These are phyloP conservation scores for Chamaecyparis obtusa DNA, from an alignment of 75 land plant genomes.

Conservation along the genomic window DNA sequence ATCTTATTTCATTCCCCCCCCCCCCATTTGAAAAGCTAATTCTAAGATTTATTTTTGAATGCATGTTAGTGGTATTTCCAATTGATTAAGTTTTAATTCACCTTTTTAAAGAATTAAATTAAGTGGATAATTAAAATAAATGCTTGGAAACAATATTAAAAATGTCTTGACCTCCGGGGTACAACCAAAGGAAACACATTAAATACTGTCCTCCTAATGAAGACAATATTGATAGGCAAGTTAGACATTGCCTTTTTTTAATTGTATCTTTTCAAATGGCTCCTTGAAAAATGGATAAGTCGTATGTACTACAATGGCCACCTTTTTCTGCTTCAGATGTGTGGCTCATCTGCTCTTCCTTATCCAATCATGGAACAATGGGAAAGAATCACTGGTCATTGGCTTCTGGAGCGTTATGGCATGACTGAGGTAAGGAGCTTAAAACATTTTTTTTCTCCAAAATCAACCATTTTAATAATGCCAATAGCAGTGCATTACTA, in stretches of 20 bases:
- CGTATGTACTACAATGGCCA: background rate
- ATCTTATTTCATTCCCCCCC: background rate
- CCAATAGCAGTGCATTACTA: background rate
- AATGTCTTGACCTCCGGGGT: background rate
- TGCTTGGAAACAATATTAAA: background rate
- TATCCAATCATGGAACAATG: constrained; percentile 87
- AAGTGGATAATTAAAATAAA: background rate
- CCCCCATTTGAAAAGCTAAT: background rate
- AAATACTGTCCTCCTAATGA: background rate
- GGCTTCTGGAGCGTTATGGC: constrained; percentile 96
- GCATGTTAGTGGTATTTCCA: background rate
- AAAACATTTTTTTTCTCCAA: background rate
- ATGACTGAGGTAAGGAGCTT: constrained; percentile 85
- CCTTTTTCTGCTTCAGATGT: constrained; percentile 68
- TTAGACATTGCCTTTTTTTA: background rate
- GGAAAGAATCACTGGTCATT: constrained; percentile 90
- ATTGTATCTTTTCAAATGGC: background rate
- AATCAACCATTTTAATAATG: background rate
- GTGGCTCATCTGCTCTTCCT: constrained; percentile 99
- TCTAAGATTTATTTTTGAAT: background rate
- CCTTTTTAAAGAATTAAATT: background rate
- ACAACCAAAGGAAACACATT: background rate
- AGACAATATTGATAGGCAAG: background rate
- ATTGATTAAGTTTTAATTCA: background rate
- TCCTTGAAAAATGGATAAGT: background rate